phyloP scores from a whole-genome alignment of 1,139 yeast genomes.

The Meyerozyma elateridarum region DNA sequence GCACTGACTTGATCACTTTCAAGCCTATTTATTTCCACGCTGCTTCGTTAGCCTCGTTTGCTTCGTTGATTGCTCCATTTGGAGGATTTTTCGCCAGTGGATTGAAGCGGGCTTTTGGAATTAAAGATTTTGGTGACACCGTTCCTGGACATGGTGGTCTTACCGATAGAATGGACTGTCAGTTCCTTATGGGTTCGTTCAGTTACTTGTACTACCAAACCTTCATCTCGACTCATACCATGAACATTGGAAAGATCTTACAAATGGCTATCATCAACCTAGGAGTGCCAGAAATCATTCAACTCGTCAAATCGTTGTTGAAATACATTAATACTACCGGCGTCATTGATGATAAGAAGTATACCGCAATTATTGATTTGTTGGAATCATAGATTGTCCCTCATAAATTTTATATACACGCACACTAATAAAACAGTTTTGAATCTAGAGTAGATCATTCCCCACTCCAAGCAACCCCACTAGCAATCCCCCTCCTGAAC shows the following conservation, averaged over 20 bases:
- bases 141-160: constrained; percentile 99
- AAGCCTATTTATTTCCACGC: constrained; percentile 92
- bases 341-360: constrained; percentile 31
- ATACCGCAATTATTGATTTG: constrained; percentile 22
- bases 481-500: too few relatives aligned
- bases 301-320: constrained; percentile 57
- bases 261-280: constrained; percentile 75
- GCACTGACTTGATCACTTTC: constrained; percentile 47
- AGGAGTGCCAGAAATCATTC: constrained; percentile 59
- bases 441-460: too few relatives aligned
- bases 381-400: constrained; percentile 21
- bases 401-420: too few relatives aligned
- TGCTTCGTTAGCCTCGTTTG: constrained; percentile 82
- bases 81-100: constrained; percentile 99
- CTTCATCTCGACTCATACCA: constrained; percentile 70
- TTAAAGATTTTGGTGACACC: constrained; percentile 88
- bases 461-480: too few relatives aligned
- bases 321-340: constrained; percentile 60
- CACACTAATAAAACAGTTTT: too few relatives aligned
- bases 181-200: constrained; percentile 95
- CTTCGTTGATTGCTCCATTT: constrained; percentile 95
- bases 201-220: constrained; percentile 90
- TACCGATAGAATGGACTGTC: constrained; percentile 97
- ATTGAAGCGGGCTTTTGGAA: constrained; percentile 92
- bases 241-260: constrained; percentile 66